Evolutionary conservation across 2,329 filamentous ascomycete species (phyloP).

Genomic region (Bipolaris oryzae): DNA sequence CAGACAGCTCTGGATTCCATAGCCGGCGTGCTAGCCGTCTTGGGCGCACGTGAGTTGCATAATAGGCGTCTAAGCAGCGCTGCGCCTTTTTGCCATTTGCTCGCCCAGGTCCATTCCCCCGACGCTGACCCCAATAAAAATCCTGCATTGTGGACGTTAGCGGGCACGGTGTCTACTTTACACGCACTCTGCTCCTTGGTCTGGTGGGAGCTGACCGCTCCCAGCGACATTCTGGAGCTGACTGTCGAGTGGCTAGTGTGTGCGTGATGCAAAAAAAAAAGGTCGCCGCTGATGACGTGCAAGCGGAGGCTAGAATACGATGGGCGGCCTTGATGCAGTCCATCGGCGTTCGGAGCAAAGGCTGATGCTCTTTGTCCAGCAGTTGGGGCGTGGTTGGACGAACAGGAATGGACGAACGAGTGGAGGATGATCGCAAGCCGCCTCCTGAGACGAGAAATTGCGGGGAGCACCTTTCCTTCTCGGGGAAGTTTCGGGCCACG

Average conservation of each 20-base stretch:
- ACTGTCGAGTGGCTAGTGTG: neutral
- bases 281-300: constrained; percentile 2
- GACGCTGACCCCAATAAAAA: constrained; percentile 21
- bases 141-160: constrained; percentile 19
- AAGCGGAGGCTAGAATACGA: neutral
- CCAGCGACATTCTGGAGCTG: constrained; percentile 2
- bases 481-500: constrained; percentile 27
- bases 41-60: constrained; percentile 27
- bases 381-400: constrained; percentile 1
- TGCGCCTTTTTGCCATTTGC: constrained; percentile 28
- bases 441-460: constrained; percentile 10
- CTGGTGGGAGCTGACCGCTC: constrained; percentile 19
- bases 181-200: neutral
- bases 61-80: constrained; percentile 20
- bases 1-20: constrained; percentile 29
- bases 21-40: constrained; percentile 30
- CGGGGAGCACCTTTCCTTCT: constrained; percentile 23
- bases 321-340: constrained; percentile 2
- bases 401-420: constrained; percentile 4
- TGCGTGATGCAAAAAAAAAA: neutral
- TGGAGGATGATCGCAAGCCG: constrained; percentile 14
- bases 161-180: constrained; percentile 17
- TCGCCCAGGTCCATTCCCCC: constrained; percentile 32
- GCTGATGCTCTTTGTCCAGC: constrained; percentile 6
- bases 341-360: constrained; percentile 25